Percentiles rank a stretch among this genome's conserved stretches.
phyloP scores from a whole-genome alignment of 1,139 yeast genomes.

The Yamadazyma atmosphaerica region DNA sequence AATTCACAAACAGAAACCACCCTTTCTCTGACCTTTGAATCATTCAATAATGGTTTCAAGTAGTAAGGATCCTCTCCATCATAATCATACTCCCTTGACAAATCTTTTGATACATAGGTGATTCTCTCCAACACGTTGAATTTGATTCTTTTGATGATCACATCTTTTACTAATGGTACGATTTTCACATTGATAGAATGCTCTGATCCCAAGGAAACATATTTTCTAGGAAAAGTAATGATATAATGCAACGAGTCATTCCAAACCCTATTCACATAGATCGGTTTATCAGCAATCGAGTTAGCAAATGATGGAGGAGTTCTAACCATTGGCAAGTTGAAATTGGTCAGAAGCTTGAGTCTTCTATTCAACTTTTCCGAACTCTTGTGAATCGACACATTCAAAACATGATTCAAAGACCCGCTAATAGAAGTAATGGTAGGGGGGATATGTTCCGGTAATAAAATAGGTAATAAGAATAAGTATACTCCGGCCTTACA shows the following conservation, averaged over 20 bases:
- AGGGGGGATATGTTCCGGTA: constrained; percentile 75
- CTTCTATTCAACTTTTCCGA: constrained; percentile 40
- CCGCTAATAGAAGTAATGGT: constrained; percentile 61
- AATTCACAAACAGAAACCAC: constrained; percentile 61
- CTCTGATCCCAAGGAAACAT: constrained; percentile 68
- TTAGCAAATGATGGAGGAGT: constrained; percentile 80
- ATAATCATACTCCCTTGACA: constrained; percentile 57
- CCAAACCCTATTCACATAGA: constrained; percentile 83
- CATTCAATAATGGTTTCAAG: constrained; percentile 20
- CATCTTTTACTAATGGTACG: constrained; percentile 68
- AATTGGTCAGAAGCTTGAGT: constrained; percentile 28
- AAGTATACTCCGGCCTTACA: constrained; percentile 78
- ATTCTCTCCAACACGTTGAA: constrained; percentile 73
- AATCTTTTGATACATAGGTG: constrained; percentile 60
- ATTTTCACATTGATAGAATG: constrained; percentile 64
- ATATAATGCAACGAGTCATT: constrained; percentile 77
- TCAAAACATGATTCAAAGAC: constrained; percentile 37
- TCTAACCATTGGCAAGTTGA: constrained; percentile 58
- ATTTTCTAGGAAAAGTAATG: constrained; percentile 73
- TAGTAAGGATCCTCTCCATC: constrained; percentile 47
- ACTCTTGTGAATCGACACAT: constrained; percentile 30
- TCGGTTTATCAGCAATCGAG: constrained; percentile 75
- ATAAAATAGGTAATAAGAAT: constrained; percentile 67
- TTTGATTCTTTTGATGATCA: constrained; percentile 68
- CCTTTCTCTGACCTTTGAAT: constrained; percentile 48